Evolutionary conservation across 371 early-diverging fungal species (phyloP), one percentile per base, ranked within the genome.

Genomic region (Circinella minor): DNA sequence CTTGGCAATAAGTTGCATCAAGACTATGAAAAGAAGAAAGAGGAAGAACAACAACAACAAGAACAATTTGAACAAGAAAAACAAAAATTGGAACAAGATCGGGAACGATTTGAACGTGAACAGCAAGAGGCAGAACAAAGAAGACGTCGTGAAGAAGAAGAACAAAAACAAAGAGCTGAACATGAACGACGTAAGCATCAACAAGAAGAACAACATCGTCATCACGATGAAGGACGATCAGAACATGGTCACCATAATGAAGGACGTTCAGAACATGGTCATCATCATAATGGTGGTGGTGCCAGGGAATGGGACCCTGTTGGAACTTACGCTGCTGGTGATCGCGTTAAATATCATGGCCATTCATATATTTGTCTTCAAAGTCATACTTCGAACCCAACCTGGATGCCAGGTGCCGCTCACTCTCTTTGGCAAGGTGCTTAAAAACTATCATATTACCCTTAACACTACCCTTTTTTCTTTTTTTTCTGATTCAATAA

Each of bases 371-470:
- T 86, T 55, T 86, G 86, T 66, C 81, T 88, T 38, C 86, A 86
- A 75, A 80, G 78, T 7, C 86, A 86, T 60, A 76, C 77, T 37
- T 83, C 85, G 64, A 86, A 88, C 75, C 86, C 86, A 46, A 86
- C 86, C 43, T 88, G 88, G 86, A 65, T 71, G 67, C 88, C 88
- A 20, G 78, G 71, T 51, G 74, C 65, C 59, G 86, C 88, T 47
- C 81, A 80, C 68, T 86, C 86, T 57, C 84, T 88, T 75, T 86
- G 88, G 88, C 77, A 82, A 71, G 63, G 74, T 43, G 81, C 74
- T 36, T 88, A 84, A 81, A 27, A 27, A 27, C 27, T 27, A 55
- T 36, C 43, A 43, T 43, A 43, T 43, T 9, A 9, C 43, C 43
- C 27, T 27, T 27, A 27, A 18, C n/a, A 18, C 68, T 37, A 14